Base-by-base conservation (phyloP, 345 rosid species). In the Murraya paniculata region DNA sequence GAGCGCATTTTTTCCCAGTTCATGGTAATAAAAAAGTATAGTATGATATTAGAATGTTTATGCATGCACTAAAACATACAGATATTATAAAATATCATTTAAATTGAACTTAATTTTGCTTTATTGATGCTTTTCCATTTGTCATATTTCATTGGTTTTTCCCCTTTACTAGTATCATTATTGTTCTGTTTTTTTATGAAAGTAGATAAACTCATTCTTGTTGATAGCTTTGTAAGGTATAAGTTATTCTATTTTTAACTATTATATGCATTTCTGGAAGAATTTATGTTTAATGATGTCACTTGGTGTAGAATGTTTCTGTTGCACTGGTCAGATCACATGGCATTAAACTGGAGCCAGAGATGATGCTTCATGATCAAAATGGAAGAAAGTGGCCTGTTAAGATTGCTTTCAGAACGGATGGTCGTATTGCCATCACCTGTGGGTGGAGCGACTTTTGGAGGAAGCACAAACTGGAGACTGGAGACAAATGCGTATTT, bases 231-330 rank as follows among this genome's bases (percentile, higher is more conserved):
- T 66, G 11, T n/a, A 58, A 58, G 62, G 24, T 58, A 28, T 61
- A 61, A 61, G 7, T 28, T 61, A 28, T 61, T 31, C 35, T n/a
- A 62, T 9, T 62, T 14, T 10, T 10, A 68, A 68, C 39, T 33
- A 50, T 48, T 25, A 22, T 18, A 16, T 27, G 11, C 30, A 58
- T 31, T 38, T n/a, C 41, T 18, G 33, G 24, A 27, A 48, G 58
- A 33, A 70, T 24, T 14, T 73, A 18, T 38, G 6, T 38, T 33
- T 59, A 6, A 18, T 59, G 60, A 19, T 16, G 36, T 14, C 38
- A 53, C 25, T 39, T n/a, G 27, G 39, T 74, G 82, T 72, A 80
- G 79, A n/a, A 33, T 61, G 53, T 80, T 68, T 64, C 77, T 59
- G 39, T 9, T 7, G 0, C 9, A 28, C 64, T 31, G 62, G 38